Conservation (phyloP, 139 green algal species). For the Chlamydomonas sp. region DNA sequence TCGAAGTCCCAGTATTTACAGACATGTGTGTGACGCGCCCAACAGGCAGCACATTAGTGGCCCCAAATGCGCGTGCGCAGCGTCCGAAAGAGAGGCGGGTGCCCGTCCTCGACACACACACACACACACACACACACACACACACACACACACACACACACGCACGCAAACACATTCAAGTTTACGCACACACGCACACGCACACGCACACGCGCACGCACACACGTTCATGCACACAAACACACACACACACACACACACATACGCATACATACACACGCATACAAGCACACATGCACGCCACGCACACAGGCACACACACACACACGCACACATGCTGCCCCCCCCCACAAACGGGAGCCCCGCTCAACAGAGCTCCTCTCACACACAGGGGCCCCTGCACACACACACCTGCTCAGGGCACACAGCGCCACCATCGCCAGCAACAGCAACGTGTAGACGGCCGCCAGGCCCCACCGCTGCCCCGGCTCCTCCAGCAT, state of each 20-base stretch:
- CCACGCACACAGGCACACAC: not conserved
- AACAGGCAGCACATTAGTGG: too few relatives aligned
- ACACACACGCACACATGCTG: not conserved
- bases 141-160: conserved; percentile 7
- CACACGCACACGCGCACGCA: conserved; percentile 6
- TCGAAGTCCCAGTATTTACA: too few relatives aligned
- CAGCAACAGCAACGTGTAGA: not conserved
- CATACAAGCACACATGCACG: conserved; percentile 6
- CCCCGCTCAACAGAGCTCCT: too few relatives aligned
- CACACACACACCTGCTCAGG: not conserved
- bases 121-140: not conserved
- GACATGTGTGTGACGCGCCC: too few relatives aligned
- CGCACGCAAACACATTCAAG: not conserved
- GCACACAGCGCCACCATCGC: not conserved
- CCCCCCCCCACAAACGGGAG: too few relatives aligned
- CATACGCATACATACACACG: conserved; percentile 9
- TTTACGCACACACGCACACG: not conserved
- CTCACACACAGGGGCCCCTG: too few relatives aligned
- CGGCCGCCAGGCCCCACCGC: not conserved
- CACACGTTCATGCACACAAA: conserved; percentile 11
- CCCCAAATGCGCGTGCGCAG: too few relatives aligned
- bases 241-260: conserved; percentile 13
- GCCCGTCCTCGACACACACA: too few relatives aligned
- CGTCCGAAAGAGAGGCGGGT: too few relatives aligned
- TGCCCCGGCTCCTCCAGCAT: not conserved